Conservation (phyloP, 2,329 filamentous ascomycete genomes). For the Paecilomyces sp. region DNA sequence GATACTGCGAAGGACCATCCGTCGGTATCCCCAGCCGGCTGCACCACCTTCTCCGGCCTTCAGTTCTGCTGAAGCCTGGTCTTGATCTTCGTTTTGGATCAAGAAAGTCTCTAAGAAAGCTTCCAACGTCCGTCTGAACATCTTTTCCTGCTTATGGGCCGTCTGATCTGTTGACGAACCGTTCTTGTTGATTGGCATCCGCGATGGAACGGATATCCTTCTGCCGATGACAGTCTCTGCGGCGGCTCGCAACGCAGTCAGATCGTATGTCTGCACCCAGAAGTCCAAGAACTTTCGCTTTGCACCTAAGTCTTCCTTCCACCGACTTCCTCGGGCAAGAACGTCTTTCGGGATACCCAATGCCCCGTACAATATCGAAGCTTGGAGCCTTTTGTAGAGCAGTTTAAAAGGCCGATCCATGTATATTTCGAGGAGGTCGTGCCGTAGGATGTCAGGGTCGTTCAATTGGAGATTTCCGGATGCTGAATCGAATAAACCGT, state of each 20-base stretch:
- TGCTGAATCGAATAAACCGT: conserved; percentile 45
- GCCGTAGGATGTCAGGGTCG: conserved; percentile 31
- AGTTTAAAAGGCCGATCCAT: conserved; percentile 44
- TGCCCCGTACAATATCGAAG: conserved; percentile 51
- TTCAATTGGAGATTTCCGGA: conserved; percentile 9
- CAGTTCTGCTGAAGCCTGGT: conserved; percentile 10
- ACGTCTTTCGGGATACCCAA: conserved; percentile 50
- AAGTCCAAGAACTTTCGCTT: conserved; percentile 51
- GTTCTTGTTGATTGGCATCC: conserved; percentile 5
- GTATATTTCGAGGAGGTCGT: conserved; percentile 47
- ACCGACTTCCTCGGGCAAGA: conserved; percentile 36
- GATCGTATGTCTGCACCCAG: conserved; percentile 53
- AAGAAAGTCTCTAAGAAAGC: conserved; percentile 52
- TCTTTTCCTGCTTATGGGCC: conserved; percentile 10
- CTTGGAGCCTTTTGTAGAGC: conserved; percentile 51
- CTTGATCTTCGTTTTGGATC: conserved; percentile 51
- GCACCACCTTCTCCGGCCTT: conserved; percentile 33
- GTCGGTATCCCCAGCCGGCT: conserved; percentile 45
- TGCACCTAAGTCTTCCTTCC: conserved; percentile 52
- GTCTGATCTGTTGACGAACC: neutral
- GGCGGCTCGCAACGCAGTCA: conserved; percentile 43
- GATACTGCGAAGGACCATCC: conserved; percentile 51
- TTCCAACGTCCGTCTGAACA: conserved; percentile 39
- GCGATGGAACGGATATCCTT: conserved; percentile 26
- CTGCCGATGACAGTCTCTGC: conserved; percentile 55